phyloP scores from a whole-genome alignment of 805 yeast genomes.

The Pachysolen tannophilus region DNA sequence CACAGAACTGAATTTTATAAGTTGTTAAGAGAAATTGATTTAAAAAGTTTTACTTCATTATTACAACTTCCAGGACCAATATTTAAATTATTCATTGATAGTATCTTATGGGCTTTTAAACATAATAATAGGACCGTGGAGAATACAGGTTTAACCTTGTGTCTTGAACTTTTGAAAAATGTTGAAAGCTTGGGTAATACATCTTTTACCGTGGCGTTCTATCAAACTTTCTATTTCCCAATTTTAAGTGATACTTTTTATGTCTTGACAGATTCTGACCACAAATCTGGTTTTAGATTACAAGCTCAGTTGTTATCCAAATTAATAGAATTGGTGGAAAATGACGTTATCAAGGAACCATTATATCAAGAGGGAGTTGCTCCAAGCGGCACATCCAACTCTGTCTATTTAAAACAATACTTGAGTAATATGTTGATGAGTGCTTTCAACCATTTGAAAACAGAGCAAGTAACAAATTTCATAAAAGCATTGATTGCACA shows the following conservation, averaged over 20 bases:
- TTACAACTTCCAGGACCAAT: slow-evolving; percentile 86
- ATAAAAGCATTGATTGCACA: slow-evolving; percentile 67
- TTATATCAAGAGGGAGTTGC: slow-evolving; percentile 76
- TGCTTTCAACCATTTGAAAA: slow-evolving; percentile 90
- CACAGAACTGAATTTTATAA: slow-evolving; percentile 95
- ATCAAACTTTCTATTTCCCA: slow-evolving; percentile 80
- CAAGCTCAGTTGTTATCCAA: slow-evolving; percentile 82
- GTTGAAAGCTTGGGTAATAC: slow-evolving; percentile 69
- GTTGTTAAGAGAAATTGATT: slow-evolving; percentile 77
- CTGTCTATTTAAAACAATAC: slow-evolving; percentile 70
- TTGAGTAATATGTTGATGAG: slow-evolving; percentile 71
- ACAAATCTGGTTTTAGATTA: slow-evolving; percentile 87
- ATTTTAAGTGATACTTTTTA: slow-evolving; percentile 87
- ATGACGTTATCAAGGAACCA: slow-evolving; percentile 66
- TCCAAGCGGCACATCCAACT: slow-evolving; percentile 78
- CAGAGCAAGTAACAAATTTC: slow-evolving; percentile 76
- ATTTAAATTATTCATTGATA: slow-evolving; percentile 83
- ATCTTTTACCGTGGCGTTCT: slow-evolving; percentile 77
- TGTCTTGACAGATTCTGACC: slow-evolving; percentile 95
- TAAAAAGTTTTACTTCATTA: slow-evolving; percentile 78
- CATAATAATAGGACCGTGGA: slow-evolving; percentile 97
- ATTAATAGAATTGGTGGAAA: slow-evolving; percentile 76
- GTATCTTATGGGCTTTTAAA: slow-evolving; percentile 96
- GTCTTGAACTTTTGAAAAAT: slow-evolving; percentile 76
- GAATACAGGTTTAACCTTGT: slow-evolving; percentile 78